phyloP scores from a whole-genome alignment of 306 rosid species.

The Cicer judaicum region DNA sequence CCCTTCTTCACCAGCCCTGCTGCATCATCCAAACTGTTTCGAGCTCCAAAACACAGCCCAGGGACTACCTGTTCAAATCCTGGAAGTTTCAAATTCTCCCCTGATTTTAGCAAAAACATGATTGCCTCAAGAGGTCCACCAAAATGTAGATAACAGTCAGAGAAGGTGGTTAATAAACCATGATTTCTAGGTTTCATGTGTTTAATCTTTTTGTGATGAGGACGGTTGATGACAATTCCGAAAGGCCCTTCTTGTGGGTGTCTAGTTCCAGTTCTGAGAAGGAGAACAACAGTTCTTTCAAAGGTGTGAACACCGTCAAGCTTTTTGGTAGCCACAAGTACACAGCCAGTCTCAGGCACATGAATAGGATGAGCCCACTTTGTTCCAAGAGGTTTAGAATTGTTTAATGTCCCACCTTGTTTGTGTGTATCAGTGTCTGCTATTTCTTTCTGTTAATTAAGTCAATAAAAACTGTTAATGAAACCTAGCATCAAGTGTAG shows the following conservation, averaged over 20 bases:
- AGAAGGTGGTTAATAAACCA: constrained; percentile 85
- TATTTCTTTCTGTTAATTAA: constrained; percentile 67
- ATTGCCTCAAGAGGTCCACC: constrained; percentile 99
- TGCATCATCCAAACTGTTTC: constrained; percentile 89
- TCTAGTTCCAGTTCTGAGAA: constrained; percentile 89
- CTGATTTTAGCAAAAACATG: constrained; percentile 81
- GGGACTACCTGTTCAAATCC: constrained; percentile 92
- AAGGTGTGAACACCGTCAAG: constrained; percentile 90
- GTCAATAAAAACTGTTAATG: constrained; percentile 30
- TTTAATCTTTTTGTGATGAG: constrained; percentile 83
- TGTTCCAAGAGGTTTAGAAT: constrained; percentile 62
- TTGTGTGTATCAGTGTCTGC: constrained; percentile 57
- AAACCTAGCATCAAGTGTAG: constrained; percentile 34
- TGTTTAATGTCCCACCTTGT: constrained; percentile 53
- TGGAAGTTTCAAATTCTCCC: constrained; percentile 65
- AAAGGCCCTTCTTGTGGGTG: constrained; percentile 95
- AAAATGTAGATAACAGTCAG: constrained; percentile 84
- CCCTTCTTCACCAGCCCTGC: constrained; percentile 89
- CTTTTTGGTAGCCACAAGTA: constrained; percentile 94
- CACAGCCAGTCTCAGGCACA: constrained; percentile 91
- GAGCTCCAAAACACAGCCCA: constrained; percentile 88
- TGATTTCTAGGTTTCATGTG: constrained; percentile 86
- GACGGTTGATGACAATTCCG: constrained; percentile 91
- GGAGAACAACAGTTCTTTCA: constrained; percentile 90
- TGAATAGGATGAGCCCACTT: constrained; percentile 99